Base-by-base conservation (phyloP, 2,329 filamentous ascomycete genomes). In the Bipolaris oryzae region DNA sequence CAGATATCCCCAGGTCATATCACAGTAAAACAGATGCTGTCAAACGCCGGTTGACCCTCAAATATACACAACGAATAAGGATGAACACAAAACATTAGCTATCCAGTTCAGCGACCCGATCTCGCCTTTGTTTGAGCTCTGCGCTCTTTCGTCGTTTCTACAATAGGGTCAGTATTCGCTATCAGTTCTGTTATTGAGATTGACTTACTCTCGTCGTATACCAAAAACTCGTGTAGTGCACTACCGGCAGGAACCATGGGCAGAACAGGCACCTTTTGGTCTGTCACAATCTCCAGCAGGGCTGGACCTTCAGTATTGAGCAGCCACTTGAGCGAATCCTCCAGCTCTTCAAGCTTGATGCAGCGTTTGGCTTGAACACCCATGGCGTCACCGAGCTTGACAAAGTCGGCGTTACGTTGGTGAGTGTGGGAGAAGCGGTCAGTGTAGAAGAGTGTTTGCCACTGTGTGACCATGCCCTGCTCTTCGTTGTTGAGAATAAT, bases 391-490 rank as follows among this genome's bases (percentile, higher is more conserved):
- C 91, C 87, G 44, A 98, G 83, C 81, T 95, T 96, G 79, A 94
- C 90, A 75, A 98, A 98, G 76, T 97, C 88, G n/a, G 94, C 92
- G 78, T 98, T 98, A 74, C 86, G 84, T 80, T 96, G 93, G 77
- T 98, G 94, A 0, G 94, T 97, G 77, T 96, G 93, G 34, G 92
- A 85, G 77, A 88, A 98, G 68, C 94, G 88, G 74, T 97, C 92
- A 77, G 96, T 90, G 81, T 96, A 98, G 81, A 98, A 98, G 64
- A 98, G 87, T 70, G 92, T 93, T 79, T 98, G 94, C 94, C 94
- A 98, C 80, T 97, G 94, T 1, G 93, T 97, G 41, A 98, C 93
- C 94, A 98, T 98, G 51, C 94, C 94, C 80, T 97, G 94, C 79
- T 98, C 92, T 77, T 96, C 92, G 78, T 96, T 99, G 83, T 98